Evolutionary conservation across 495 filamentous ascomycete species (phyloP), one percentile per base, ranked within the genome.

Genomic region (Darksidea phi): DNA sequence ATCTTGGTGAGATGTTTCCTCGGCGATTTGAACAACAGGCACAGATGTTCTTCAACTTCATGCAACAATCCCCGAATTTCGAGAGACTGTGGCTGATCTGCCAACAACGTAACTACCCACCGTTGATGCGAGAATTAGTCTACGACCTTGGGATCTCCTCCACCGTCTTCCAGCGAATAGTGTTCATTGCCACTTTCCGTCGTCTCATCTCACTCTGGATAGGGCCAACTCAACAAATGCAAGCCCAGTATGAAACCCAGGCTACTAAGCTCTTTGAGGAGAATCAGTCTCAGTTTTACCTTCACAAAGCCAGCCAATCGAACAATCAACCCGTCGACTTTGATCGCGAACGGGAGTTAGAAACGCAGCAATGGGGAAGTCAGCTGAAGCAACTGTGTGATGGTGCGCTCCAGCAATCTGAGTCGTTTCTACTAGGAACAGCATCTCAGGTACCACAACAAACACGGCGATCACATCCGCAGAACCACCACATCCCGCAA

Each of bases 151-250:
- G 48, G 3, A 57, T 69, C 15, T 15, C 11, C 2, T 69, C 67
- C 8, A 8, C 52, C 2, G 36, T 55, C 11, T 60, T 71, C 41
- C 67, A 69, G 20, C 11, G 20, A 8, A 62, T 67, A 25, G 59
- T 67, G 10, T 71, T 67, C 28, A 59, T 46, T 12, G 42, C 51
- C 20, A 65, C 64, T 2, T 42, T 62, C 18, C 63, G 67, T 36
- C 46, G 46, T 15, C 43, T 67, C 38, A 67, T 59, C 60, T 25
- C 42, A 11, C 12, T 13, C 25, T n/a, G 25, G 15, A 2, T 26
- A 12, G 13, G 13, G 24, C 17, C 42, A 15, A 24, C 24, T 43
- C 5, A 43, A 20, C 15, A 43, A 43, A 43, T 20, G 41, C 41
- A 13, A 6, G 6, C 18, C 6, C 41, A 20, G 18, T 43, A 6